Evolutionary conservation across 163 green algal genomes (phyloP).

Genomic region (Chlamydomonas reinhardtii): DNA sequence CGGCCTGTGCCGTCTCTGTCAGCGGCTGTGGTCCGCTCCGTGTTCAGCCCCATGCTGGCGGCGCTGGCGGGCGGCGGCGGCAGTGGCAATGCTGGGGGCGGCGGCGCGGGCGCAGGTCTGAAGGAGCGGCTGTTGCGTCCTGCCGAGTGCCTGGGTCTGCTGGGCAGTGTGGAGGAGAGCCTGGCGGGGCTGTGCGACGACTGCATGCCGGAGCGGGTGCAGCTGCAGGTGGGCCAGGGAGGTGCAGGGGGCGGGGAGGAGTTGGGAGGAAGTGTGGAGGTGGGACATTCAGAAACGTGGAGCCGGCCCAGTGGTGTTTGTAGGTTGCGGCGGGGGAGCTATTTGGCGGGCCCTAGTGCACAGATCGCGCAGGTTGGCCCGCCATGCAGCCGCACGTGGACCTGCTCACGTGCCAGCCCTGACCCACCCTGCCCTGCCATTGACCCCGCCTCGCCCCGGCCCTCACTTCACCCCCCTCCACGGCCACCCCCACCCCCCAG

Average conservation of each 20-base stretch:
- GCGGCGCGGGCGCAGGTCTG: too few species aligned
- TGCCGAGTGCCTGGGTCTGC: neutral
- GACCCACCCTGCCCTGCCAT: too few species aligned
- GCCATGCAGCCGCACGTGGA: too few species aligned
- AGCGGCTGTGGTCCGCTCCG: conserved; percentile 17
- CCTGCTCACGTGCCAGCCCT: too few species aligned
- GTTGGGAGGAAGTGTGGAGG: too few species aligned
- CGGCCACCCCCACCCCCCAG: neutral
- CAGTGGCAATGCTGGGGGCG: neutral
- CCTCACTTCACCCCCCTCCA: neutral
- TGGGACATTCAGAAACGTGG: too few species aligned
- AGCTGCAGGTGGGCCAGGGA: conserved; percentile 36
- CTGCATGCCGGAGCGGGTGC: conserved; percentile 36
- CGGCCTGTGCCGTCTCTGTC: conserved; percentile 8
- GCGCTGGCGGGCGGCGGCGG: neutral
- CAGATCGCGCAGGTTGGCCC: too few species aligned
- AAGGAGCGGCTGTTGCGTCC: neutral
- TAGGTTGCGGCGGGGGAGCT: too few species aligned
- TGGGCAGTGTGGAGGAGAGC: conserved; percentile 23
- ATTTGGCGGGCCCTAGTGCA: too few species aligned
- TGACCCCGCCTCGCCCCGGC: neutral
- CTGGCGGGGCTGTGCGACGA: conserved; percentile 42
- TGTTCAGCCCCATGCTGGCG: conserved; percentile 18
- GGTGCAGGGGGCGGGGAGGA: neutral
- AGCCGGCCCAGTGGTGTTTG: too few species aligned